Evolutionary conservation across 371 early-diverging fungal species (phyloP).

Genomic region (Rhizomucor miehei): DNA sequence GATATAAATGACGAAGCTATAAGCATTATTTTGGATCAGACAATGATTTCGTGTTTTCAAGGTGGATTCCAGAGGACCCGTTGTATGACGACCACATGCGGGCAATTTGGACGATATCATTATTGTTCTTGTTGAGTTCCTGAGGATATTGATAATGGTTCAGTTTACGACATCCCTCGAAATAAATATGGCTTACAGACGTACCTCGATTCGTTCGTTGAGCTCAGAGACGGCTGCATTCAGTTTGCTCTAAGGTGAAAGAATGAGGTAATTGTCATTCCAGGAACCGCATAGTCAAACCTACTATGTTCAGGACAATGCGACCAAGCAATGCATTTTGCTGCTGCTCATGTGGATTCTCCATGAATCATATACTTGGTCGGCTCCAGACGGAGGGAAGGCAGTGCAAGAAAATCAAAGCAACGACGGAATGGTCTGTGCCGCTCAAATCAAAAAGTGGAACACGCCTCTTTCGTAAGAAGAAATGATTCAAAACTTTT

Average conservation of each 20-base stretch:
- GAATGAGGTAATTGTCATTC: too few species aligned
- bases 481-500: too few species aligned
- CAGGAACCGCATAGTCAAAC: not conserved
- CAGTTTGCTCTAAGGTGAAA: too few species aligned
- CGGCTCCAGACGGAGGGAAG: too few species aligned
- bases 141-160: slow-evolving; percentile 3
- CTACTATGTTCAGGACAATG: slow-evolving; percentile 19
- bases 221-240: too few species aligned
- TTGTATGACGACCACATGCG: slow-evolving; percentile 20
- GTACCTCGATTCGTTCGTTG: too few species aligned
- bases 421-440: too few species aligned
- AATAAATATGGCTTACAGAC: too few species aligned
- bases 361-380: slow-evolving; percentile 2
- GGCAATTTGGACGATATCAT: slow-evolving; percentile 14
- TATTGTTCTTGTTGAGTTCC: slow-evolving; percentile 20
- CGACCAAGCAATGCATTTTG: slow-evolving; percentile 17
- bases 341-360: slow-evolving; percentile 23
- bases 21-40: slow-evolving; percentile 8
- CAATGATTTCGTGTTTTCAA: slow-evolving; percentile 18
- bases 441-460: too few species aligned
- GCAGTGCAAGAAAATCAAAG: too few species aligned
- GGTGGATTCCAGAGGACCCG: slow-evolving; percentile 17
- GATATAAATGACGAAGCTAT: too few species aligned
- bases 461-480: too few species aligned
- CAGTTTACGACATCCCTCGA: slow-evolving; percentile 8